These are phyloP conservation scores for Ustilago shanxiensis DNA, from an alignment of 1,284 basidiomycete genomes.

Conservation along the genomic window DNA sequence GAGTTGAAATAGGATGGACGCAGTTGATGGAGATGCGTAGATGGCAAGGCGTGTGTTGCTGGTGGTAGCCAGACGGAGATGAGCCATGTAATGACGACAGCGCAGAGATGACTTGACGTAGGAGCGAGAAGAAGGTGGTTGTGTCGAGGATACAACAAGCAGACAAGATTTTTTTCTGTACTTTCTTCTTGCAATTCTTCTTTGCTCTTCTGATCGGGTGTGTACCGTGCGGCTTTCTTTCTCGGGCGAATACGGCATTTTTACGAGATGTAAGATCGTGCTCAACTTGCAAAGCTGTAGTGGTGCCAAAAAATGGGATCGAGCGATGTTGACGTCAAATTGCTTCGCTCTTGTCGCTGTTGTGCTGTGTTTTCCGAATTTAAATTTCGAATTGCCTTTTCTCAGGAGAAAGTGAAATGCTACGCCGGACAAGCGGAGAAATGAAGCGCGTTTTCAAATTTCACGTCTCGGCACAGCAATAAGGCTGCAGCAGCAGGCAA, in stretches of 20 bases:
- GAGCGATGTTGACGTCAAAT: constrained; percentile 19
- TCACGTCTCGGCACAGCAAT: background rate
- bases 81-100: constrained; percentile 30
- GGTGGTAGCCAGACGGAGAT: constrained; percentile 39
- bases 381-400: background rate
- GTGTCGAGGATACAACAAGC: no score
- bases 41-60: constrained; percentile 10
- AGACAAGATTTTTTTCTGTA: constrained; percentile 9
- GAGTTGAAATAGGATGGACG: background rate
- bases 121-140: no score
- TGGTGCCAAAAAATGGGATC: background rate
- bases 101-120: background rate
- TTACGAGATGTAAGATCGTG: background rate
- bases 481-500: background rate
- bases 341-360: constrained; percentile 2
- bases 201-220: constrained; percentile 16
- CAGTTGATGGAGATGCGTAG: constrained; percentile 1
- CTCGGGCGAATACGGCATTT: constrained; percentile 15
- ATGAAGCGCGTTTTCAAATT: background rate
- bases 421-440: constrained; percentile 5
- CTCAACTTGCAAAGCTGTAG: background rate
- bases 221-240: constrained; percentile 5
- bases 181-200: constrained; percentile 8
- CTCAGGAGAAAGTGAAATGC: constrained; percentile 13
- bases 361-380: background rate